phyloP scores from a whole-genome alignment of 2,329 filamentous ascomycete genomes.

The Pseudofabraea citricarpa region DNA sequence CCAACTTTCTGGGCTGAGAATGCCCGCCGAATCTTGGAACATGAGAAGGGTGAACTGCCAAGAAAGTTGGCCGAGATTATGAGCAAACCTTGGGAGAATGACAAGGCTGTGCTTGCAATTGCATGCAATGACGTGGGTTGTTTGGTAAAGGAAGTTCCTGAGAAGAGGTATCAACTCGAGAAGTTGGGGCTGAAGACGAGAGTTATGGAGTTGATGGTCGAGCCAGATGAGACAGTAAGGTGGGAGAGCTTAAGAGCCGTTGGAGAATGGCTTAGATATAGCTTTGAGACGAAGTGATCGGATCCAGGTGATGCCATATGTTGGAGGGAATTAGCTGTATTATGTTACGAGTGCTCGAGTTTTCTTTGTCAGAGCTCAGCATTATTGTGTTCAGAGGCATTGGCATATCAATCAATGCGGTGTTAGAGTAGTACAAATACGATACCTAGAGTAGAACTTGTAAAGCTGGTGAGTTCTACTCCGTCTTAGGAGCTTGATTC shows the following conservation, averaged over 20 bases:
- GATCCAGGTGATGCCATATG: constrained; percentile 2
- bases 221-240: constrained; percentile 63
- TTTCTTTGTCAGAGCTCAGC: too few relatives aligned
- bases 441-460: too few relatives aligned
- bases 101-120: constrained; percentile 70
- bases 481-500: too few relatives aligned
- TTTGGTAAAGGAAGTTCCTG: constrained; percentile 66
- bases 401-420: too few relatives aligned
- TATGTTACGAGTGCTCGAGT: too few relatives aligned
- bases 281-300: constrained; percentile 46
- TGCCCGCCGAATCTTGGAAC: constrained; percentile 62
- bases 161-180: constrained; percentile 61
- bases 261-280: constrained; percentile 71
- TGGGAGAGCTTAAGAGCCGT: constrained; percentile 73
- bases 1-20: constrained; percentile 70
- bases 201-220: constrained; percentile 70
- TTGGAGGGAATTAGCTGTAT: constrained; percentile 11
- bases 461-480: too few relatives aligned
- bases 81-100: constrained; percentile 61
- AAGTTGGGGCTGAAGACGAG: constrained; percentile 62
- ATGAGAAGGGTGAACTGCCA: constrained; percentile 59
- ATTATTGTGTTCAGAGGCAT: too few relatives aligned
- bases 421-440: too few relatives aligned
- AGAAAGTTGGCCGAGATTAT: constrained; percentile 65
- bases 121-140: constrained; percentile 69